Conservation (phyloP, 495 filamentous ascomycete genomes). For the Aspergillus asperescens region DNA sequence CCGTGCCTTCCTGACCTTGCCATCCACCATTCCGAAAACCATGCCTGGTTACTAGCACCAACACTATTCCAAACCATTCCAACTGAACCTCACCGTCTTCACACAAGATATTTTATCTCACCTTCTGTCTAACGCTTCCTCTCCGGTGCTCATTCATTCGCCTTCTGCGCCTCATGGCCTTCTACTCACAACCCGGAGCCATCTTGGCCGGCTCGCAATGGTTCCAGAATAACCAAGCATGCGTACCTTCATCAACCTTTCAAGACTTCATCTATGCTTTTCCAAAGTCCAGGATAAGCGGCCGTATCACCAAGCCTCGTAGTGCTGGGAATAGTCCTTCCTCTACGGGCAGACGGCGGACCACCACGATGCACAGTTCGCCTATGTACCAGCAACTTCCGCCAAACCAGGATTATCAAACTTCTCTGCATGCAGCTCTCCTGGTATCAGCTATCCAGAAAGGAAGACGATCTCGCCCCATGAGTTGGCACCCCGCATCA, state of each 20-base stretch:
- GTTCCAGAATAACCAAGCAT: conserved; percentile 21
- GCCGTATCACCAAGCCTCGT: conserved; percentile 58
- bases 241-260: conserved; percentile 22
- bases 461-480: conserved; percentile 47
- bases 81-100: not conserved
- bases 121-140: not conserved
- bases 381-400: conserved; percentile 21
- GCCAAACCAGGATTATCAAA: conserved; percentile 23
- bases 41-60: too few relatives aligned
- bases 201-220: conserved; percentile 31
- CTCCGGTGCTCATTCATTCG: too few relatives aligned
- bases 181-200: conserved; percentile 28
- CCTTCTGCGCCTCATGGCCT: conserved; percentile 26
- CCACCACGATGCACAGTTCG: conserved; percentile 45
- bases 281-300: conserved; percentile 32
- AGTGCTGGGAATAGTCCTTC: conserved; percentile 70
- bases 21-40: not conserved
- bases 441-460: conserved; percentile 34
- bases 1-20: conserved; percentile 8
- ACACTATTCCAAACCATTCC: not conserved
- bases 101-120: not conserved
- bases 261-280: conserved; percentile 34
- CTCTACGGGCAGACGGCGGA: conserved; percentile 49
- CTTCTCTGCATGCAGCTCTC: conserved; percentile 31
- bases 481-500: conserved; percentile 64